These are phyloP conservation scores for Malassezia globosa DNA, from an alignment of 1,284 basidiomycete species.

Conservation along the genomic window DNA sequence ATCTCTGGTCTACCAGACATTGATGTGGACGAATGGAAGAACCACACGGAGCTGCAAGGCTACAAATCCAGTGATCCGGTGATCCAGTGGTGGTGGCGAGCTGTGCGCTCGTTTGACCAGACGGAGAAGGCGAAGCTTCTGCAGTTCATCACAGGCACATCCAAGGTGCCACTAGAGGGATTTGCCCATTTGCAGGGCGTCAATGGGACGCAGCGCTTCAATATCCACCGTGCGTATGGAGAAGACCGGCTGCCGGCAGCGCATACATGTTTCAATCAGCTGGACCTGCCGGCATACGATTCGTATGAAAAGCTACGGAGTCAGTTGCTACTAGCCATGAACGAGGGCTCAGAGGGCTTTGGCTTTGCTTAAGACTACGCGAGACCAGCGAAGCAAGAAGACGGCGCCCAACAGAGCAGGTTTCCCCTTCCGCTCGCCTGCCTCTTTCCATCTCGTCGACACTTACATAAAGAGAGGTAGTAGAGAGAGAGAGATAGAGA, in stretches of 20 bases:
- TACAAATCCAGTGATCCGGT: constrained; percentile 67
- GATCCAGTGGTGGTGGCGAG: constrained; percentile 98
- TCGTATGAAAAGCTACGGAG: constrained; percentile 37
- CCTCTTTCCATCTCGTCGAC: too few relatives aligned
- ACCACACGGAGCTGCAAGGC: constrained; percentile 81
- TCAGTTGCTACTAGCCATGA: constrained; percentile 35
- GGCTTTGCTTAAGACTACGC: constrained; percentile 35
- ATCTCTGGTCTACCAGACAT: constrained; percentile 97
- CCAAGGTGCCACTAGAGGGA: constrained; percentile 82
- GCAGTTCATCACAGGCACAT: constrained; percentile 86
- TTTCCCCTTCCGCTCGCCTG: too few relatives aligned
- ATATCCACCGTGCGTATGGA: constrained; percentile 86
- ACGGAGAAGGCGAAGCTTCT: constrained; percentile 77
- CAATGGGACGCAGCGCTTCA: constrained; percentile 87
- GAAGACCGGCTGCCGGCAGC: constrained; percentile 76
- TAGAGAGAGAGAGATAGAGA: too few relatives aligned
- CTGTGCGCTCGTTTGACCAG: constrained; percentile 89
- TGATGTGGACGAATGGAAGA: constrained; percentile 95
- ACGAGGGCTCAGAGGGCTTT: constrained; percentile 45
- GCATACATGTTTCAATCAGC: constrained; percentile 62
- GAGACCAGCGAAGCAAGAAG: too few relatives aligned
- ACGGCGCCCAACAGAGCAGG: too few relatives aligned
- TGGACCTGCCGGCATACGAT: constrained; percentile 46
- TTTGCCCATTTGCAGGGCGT: constrained; percentile 87
- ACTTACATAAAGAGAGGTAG: too few relatives aligned